Evolutionary conservation across 2,329 filamentous ascomycete species (phyloP), one percentile per base, ranked within the genome.

Genomic region (Aspergillus carbonarius): DNA sequence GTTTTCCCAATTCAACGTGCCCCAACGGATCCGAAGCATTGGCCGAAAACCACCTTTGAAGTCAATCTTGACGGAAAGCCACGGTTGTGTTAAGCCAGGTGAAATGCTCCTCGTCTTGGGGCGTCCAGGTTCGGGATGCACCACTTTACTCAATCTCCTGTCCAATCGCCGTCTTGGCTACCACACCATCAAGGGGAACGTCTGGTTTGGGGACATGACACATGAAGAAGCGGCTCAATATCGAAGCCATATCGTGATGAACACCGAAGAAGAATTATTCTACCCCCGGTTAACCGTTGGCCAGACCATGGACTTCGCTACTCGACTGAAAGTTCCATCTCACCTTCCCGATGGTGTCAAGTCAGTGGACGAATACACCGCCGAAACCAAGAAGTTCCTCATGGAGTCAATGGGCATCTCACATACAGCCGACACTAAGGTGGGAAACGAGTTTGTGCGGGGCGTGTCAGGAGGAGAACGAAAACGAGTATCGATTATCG

Each of bases 81-180:
- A 85, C 66, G 88, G 88, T 9, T 89, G 86, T 63, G 84, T 91
- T 40, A 87, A 87, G 69, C 87, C 88, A 0, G 88, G 87, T n/a
- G 87, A 90, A 70, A 89, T 90, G 88, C 73, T 89, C 1, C 77
- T 90, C 0, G 87, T 90, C 0, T 77, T 90, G 0, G 88, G 88
- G 2, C 80, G 87, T 1, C 88, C 88, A 0, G 88, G 88, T 0
- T 81, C 85, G 4, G 88, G 88, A 34, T 91, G 89, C 70, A 89
- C 88, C 0, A 88, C 88, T 0, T 79, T 91, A 8, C 78, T 92
- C 47, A 91, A 88, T 65, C 78, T 88, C 63, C 78, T 91, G 5
- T 81, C 86, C 46, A 91, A 91, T 66, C 81, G 83, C 55, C 77
- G 87, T 37, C 73, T 72, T 6, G 86, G 86, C 5, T 90, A 83